These are phyloP conservation scores for Colletotrichum spaethianum DNA, from an alignment of 2,329 filamentous ascomycete genomes.

Conservation along the genomic window DNA sequence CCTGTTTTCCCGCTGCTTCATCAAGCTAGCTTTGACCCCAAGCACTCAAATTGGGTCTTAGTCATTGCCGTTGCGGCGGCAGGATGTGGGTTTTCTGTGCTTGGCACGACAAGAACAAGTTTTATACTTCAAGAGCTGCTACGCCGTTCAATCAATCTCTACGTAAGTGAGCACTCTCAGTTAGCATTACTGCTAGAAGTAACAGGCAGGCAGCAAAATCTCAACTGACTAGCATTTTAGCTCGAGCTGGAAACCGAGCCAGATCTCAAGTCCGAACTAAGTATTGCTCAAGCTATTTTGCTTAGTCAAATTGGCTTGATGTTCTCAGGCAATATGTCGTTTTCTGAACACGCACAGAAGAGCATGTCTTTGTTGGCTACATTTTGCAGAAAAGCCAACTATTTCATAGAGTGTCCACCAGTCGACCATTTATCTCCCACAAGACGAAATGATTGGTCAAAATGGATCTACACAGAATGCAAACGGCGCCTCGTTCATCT, in stretches of 20 bases:
- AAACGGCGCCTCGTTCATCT: background rate
- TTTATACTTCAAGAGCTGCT: background rate
- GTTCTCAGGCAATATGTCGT: conserved; percentile 23
- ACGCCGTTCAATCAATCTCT: conserved; percentile 2
- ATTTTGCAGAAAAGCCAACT: background rate
- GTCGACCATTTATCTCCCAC: background rate
- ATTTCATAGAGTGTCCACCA: background rate
- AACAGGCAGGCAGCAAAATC: background rate
- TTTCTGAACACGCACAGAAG: conserved; percentile 12
- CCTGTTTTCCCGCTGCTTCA: background rate
- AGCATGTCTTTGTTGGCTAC: conserved; percentile 22
- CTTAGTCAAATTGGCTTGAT: conserved; percentile 18
- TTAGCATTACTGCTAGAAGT: background rate
- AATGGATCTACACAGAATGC: background rate
- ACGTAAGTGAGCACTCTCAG: background rate
- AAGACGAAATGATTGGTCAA: background rate
- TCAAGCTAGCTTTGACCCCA: background rate
- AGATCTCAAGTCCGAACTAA: background rate
- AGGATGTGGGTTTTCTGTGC: background rate
- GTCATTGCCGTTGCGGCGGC: background rate
- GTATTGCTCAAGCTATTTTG: background rate
- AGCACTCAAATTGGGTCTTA: background rate
- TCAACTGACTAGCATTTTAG: background rate
- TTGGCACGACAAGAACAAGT: background rate
- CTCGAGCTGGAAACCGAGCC: background rate